Percentiles rank a stretch among this genome's conserved stretches.
These are phyloP conservation scores for Leptomonas seymouri DNA, from an alignment of 208 protist species.

Conservation along the genomic window DNA sequence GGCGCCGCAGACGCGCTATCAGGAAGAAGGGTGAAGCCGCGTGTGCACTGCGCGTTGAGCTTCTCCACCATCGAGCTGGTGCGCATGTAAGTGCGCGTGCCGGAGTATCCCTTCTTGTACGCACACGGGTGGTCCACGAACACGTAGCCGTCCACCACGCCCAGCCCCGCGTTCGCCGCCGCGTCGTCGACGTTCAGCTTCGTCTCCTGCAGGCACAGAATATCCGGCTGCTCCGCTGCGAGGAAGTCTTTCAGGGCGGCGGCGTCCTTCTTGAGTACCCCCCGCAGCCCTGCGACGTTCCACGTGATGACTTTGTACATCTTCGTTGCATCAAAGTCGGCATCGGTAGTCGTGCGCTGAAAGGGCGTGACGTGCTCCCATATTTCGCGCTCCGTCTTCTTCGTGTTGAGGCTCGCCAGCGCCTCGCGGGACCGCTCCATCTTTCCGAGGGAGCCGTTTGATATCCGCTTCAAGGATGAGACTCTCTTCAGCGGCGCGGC, in stretches of 20 bases:
- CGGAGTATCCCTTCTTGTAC: slow-evolving; percentile 89
- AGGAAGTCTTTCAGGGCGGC: slow-evolving; percentile 57
- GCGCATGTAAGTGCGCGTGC: slow-evolving; percentile 82
- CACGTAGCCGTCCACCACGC: slow-evolving; percentile 73
- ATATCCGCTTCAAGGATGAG: slow-evolving; percentile 25
- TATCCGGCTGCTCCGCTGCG: slow-evolving; percentile 69
- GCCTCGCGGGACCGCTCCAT: slow-evolving; percentile 41
- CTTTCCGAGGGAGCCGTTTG: slow-evolving; percentile 31
- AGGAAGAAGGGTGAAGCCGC: slow-evolving; percentile 38
- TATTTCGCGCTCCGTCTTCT: slow-evolving; percentile 63
- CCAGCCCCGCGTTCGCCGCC: slow-evolving; percentile 50
- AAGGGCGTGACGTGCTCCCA: slow-evolving; percentile 71
- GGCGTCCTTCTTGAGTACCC: slow-evolving; percentile 76
- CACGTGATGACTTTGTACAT: slow-evolving; percentile 93
- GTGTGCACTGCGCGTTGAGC: slow-evolving; percentile 30
- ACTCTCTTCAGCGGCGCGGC: not conserved
- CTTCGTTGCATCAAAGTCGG: slow-evolving; percentile 54
- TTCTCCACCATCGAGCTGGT: slow-evolving; percentile 18
- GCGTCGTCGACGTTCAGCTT: slow-evolving; percentile 82
- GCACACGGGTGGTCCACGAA: slow-evolving; percentile 76
- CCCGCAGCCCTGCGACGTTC: slow-evolving; percentile 93
- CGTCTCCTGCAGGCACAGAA: slow-evolving; percentile 94
- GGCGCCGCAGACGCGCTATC: not conserved
- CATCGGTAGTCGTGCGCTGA: slow-evolving; percentile 42
- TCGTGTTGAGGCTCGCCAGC: slow-evolving; percentile 37